Percentiles rank a stretch among this genome's conserved stretches.
phyloP scores from a whole-genome alignment of 306 rosid genomes.

The Dicorynia guianensis region DNA sequence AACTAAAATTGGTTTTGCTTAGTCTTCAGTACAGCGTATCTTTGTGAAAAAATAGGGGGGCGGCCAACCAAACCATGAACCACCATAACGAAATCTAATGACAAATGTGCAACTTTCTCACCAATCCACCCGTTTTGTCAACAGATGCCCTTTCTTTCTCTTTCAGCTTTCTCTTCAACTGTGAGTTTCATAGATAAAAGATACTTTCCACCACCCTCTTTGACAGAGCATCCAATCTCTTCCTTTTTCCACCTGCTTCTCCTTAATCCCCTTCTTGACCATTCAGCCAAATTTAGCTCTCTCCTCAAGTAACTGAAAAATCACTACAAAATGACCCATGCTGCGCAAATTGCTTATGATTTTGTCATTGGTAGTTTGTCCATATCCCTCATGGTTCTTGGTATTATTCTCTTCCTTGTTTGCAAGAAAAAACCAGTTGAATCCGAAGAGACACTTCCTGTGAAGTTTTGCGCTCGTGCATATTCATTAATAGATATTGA shows the following conservation, averaged over 20 bases:
- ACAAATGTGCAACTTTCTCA: constrained; percentile 49
- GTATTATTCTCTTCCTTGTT: constrained; percentile 47
- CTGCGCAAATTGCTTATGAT: constrained; percentile 54
- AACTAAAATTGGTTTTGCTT: neutral
- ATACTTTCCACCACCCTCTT: constrained; percentile 35
- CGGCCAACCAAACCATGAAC: constrained; percentile 68
- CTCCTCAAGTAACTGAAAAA: neutral
- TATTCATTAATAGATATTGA: constrained; percentile 63
- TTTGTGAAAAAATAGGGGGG: constrained; percentile 36
- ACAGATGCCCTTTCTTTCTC: constrained; percentile 24
- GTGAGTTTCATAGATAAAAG: constrained; percentile 5
- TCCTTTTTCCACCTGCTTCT: neutral
- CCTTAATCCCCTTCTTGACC: constrained; percentile 32
- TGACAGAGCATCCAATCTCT: constrained; percentile 39
- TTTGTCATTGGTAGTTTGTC: constrained; percentile 53
- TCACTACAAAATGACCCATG: constrained; percentile 51
- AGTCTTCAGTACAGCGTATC: constrained; percentile 4
- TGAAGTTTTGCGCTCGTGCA: constrained; percentile 54
- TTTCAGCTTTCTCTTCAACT: constrained; percentile 9
- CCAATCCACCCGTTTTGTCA: constrained; percentile 51
- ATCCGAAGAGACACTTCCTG: constrained; percentile 58
- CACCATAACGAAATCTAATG: constrained; percentile 46
- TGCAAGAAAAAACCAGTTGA: constrained; percentile 66
- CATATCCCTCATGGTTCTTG: constrained; percentile 57
- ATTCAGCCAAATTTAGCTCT: constrained; percentile 12